These are phyloP conservation scores for Glaciozyma martinii DNA, from an alignment of 768 basidiomycete species.

Conservation along the genomic window DNA sequence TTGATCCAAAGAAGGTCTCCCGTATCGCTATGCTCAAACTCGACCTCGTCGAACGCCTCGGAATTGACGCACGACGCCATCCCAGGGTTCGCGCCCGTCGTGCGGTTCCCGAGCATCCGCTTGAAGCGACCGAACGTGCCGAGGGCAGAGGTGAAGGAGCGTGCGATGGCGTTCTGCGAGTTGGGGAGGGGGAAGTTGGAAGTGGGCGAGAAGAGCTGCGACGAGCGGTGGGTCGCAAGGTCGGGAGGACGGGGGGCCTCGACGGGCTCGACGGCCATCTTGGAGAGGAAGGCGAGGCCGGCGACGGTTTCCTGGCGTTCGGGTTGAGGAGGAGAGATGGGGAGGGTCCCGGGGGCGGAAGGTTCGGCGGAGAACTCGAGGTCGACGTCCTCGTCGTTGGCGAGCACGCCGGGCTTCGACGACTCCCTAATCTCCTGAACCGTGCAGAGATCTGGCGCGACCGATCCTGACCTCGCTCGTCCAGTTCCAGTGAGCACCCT, in stretches of 20 bases:
- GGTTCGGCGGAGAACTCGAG: constrained; percentile 18
- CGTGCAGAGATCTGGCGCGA: neutral
- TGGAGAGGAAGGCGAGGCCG: constrained; percentile 14
- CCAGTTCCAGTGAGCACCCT: neutral
- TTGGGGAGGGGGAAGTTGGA: constrained; percentile 5
- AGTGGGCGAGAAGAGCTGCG: neutral
- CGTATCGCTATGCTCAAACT: constrained; percentile 55
- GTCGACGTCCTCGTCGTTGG: constrained; percentile 34
- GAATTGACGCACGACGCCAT: neutral
- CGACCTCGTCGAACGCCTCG: constrained; percentile 47
- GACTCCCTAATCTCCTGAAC: too few species aligned
- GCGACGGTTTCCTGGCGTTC: neutral
- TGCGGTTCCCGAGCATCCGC: constrained; percentile 49
- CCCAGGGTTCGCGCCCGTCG: neutral
- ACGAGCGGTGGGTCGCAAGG: neutral
- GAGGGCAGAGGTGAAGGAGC: constrained; percentile 70
- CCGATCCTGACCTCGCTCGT: neutral
- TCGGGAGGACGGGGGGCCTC: neutral
- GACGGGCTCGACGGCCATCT: neutral
- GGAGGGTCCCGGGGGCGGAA: neutral
- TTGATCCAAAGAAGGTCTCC: constrained; percentile 55
- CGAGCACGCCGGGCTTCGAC: too few species aligned
- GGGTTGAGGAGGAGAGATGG: neutral
- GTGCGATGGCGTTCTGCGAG: constrained; percentile 48
- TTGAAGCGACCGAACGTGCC: constrained; percentile 74